Evolutionary conservation across 192 early-diverging fungal species (phyloP), one percentile per base, ranked within the genome.

Genomic region (Pilobolus umbonatus): DNA sequence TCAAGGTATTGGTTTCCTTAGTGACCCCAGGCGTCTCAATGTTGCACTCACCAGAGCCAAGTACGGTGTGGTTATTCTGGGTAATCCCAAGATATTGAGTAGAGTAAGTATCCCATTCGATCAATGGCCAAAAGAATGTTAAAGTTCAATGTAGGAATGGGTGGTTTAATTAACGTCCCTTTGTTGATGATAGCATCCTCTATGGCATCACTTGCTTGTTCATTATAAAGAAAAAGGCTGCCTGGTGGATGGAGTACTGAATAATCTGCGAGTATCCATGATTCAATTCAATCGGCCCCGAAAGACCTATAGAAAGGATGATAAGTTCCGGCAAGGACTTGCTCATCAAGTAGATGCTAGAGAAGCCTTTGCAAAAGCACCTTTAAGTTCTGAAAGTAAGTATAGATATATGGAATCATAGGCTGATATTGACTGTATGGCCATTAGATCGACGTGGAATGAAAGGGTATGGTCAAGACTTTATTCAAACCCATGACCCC

Each of bases 201-300:
- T 99, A 15, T 99, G 97, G 97, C 93, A 98, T 66, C 93, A 99
- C 74, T 76, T 99, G 36, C 72, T 99, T 25, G 91, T 89, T 46
- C 85, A 89, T 48, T 99, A 88, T 82, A 98, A 96, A 72, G 89
- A 88, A 61, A 77, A 85, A 40, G 79, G 85, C 17, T 89, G 91
- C 49, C 73, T 99, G 36, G 94, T 98, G 3, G 97, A 99, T 66
- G 97, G 97, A 11, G 85, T 88, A 39, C 70, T 99, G 44, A 86
- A 80, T 68, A 93, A 92, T 55, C 75, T 99, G 21, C 92, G 94
- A 55, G 77, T 81, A 39, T 90, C 88, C 55, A 88, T 89, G 70
- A 93, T 94, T n/a, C 90, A 91, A 55, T 92, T 99, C 50, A 85
- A 81, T 73, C 74, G 80, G 32, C 89, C 87, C 15, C 81, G 83